Evolutionary conservation across 148 eudicot species (phyloP).

Genomic region (Spergularia marina): DNA sequence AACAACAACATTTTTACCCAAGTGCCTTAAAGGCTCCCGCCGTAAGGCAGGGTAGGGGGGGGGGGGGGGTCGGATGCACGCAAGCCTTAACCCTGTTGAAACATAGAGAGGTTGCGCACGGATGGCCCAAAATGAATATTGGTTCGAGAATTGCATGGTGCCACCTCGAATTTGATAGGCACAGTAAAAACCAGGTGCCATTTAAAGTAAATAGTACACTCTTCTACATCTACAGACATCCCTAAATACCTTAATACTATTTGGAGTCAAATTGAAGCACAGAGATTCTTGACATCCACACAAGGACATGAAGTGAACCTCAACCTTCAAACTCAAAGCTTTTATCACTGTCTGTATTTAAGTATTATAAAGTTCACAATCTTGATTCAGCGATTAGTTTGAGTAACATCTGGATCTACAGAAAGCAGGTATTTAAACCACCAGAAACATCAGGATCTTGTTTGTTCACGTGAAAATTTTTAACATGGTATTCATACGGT

Average conservation of each 20-base stretch:
- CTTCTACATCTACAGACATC: not conserved
- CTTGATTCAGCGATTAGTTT: not conserved
- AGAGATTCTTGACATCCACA: not conserved
- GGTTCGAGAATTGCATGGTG: not conserved
- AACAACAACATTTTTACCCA: too few species aligned
- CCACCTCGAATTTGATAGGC: not conserved
- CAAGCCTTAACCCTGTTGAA: too few species aligned
- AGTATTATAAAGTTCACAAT: not conserved
- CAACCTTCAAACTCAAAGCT: not conserved
- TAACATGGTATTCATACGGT: not conserved
- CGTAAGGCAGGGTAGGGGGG: too few species aligned
- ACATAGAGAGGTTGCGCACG: too few species aligned
- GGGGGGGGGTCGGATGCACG: too few species aligned
- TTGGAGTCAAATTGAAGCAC: not conserved
- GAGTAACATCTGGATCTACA: not conserved
- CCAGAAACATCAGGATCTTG: not conserved
- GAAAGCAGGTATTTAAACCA: slow-evolving; percentile 3
- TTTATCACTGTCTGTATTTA: not conserved
- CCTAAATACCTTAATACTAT: not conserved
- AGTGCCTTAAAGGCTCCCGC: too few species aligned
- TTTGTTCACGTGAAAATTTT: not conserved
- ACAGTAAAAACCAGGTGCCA: not conserved
- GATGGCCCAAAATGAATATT: too few species aligned
- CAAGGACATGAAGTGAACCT: not conserved
- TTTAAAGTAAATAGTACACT: not conserved